Base-by-base conservation (phyloP, 805 yeast species). In the Candida ovalis region DNA sequence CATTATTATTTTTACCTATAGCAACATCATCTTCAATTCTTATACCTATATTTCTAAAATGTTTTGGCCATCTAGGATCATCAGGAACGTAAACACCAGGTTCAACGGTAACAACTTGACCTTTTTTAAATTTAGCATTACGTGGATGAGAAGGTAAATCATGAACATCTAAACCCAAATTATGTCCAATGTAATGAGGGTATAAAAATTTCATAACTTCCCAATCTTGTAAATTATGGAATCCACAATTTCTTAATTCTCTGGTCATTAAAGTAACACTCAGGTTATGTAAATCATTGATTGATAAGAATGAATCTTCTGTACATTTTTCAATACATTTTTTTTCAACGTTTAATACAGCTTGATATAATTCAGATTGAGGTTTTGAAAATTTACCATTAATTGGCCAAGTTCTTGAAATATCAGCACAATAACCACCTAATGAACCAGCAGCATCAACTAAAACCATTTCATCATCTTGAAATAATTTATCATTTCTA, bases 131-230 rank as follows among this genome's bases (percentile, higher is more conserved):
- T 28, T 70, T 69, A 21, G 75, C 73, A 47, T 70, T 71, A 53
- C 89, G 74, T 3, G 92, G 77, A 36, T 74, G 75, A 2, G 74
- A 66, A 4, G 96, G 95, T 33, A 81, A 74, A 61, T 88, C 96
- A 67, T 88, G 96, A 23, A 91, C 86, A 60, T 91, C 99, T 32
- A 94, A 70, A 0, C 99, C 99, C 35, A 94, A 72, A 61, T 94
- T 90, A 66, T 94, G 99, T 5, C 99, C 99, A 56, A 94, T 84
- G 63, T 88, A 90, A 66, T 94, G 99, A 0, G 98, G 98, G 62
- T 91, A 94, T 33, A 86, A 67, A 33, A 80, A 61, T 35, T 76
- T 68, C 40, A 82, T 74, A 5, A 77, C 73, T 44, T 83, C 84
- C 66, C 76, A 69, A 27, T 72, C 73, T 42, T 75, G 72, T 19